A percentile compares a stretch with the other conserved stretches of the same genome.
phyloP scores from a whole-genome alignment of 192 early-diverging fungal species.

The Coemansia sp. region DNA sequence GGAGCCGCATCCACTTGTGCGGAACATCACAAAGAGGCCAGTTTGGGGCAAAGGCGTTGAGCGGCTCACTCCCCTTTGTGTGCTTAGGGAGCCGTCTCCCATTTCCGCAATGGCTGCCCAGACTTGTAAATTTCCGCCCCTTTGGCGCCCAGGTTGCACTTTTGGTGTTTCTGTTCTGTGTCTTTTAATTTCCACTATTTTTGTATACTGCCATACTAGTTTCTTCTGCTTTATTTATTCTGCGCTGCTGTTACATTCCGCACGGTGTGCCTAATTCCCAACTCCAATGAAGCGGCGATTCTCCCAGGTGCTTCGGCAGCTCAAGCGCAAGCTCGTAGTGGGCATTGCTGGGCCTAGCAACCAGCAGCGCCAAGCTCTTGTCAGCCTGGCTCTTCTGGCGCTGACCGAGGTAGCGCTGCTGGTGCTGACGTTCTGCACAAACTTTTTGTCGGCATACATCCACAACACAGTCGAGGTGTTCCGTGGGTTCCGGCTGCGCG shows the following conservation, averaged over 20 bases:
- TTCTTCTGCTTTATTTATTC: not conserved
- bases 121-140: constrained; percentile 15
- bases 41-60: not conserved
- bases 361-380: constrained; percentile 51
- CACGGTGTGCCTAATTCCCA: not conserved
- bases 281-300: constrained; percentile 46
- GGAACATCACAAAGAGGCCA: not conserved
- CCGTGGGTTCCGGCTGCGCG: constrained; percentile 47
- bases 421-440: constrained; percentile 54
- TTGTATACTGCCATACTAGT: not conserved
- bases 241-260: not conserved
- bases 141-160: not conserved
- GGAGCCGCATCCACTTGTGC: not conserved
- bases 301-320: constrained; percentile 41
- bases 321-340: constrained; percentile 48
- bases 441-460: constrained; percentile 55
- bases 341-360: constrained; percentile 44
- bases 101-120: constrained; percentile 16
- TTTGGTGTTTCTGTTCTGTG: constrained; percentile 5
- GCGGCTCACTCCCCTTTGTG: not conserved
- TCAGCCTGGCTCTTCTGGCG: constrained; percentile 43
- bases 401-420: constrained; percentile 53
- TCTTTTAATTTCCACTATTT: constrained; percentile 8
- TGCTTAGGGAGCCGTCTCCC: not conserved
- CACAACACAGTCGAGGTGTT: constrained; percentile 53